Conservation (phyloP, 495 filamentous ascomycete species). For the Rostrohypoxylon terebratum region DNA sequence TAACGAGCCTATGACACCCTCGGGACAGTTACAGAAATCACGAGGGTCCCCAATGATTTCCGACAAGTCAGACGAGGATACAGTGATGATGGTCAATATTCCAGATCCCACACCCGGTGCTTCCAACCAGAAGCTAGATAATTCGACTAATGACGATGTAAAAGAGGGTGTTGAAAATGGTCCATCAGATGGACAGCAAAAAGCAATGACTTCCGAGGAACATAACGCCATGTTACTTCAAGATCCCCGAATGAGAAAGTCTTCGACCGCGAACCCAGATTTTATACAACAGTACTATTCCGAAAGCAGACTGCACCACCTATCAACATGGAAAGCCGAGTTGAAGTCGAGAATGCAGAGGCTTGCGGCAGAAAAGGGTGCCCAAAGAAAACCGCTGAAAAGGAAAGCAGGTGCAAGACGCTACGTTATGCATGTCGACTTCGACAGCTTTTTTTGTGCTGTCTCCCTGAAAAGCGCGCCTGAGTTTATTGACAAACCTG, state of each 20-base stretch:
- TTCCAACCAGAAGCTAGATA: background rate
- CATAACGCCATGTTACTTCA: slow-evolving; percentile 85
- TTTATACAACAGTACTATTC: slow-evolving; percentile 95
- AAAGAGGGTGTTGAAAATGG: slow-evolving; percentile 36
- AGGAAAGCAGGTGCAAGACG: slow-evolving; percentile 70
- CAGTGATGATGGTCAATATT: slow-evolving; percentile 31
- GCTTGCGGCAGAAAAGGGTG: slow-evolving; percentile 71
- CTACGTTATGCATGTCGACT: slow-evolving; percentile 96
- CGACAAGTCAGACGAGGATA: slow-evolving; percentile 22
- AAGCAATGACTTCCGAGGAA: slow-evolving; percentile 82
- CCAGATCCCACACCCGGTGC: slow-evolving; percentile 4
- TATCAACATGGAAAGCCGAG: slow-evolving; percentile 95
- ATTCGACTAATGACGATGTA: slow-evolving; percentile 37
- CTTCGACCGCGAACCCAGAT: slow-evolving; percentile 87
- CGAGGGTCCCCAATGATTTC: slow-evolving; percentile 6
- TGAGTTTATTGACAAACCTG: slow-evolving; percentile 81
- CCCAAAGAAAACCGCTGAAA: slow-evolving; percentile 51
- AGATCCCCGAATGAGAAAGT: slow-evolving; percentile 84
- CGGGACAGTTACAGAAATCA: slow-evolving; percentile 14
- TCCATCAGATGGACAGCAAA: slow-evolving; percentile 47
- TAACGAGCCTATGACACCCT: slow-evolving; percentile 4
- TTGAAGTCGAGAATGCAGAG: slow-evolving; percentile 87
- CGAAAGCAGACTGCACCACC: slow-evolving; percentile 91
- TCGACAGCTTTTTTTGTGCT: slow-evolving; percentile 97
- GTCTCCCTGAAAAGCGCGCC: slow-evolving; percentile 84